Base-by-base conservation (phyloP, 768 basidiomycete species). In the Mycena sanguinolenta region DNA sequence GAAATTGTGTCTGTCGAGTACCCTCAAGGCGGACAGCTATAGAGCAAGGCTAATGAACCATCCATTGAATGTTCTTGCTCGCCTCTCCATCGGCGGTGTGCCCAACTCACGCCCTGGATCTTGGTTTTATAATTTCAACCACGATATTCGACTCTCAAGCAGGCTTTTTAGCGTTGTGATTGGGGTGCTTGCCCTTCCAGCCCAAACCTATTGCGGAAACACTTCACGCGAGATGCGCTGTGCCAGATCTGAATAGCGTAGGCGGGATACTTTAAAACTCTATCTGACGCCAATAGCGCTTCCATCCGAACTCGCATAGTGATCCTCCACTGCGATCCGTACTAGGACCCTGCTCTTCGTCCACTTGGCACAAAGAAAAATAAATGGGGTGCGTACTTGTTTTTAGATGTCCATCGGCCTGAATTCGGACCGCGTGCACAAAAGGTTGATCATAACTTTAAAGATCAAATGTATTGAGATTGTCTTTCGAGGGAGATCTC, bases 261-360 rank as follows among this genome's bases (percentile, higher is more conserved):
- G 38, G 32, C 55, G n/a, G n/a, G n/a, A 67, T 67, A 62, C 39
- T 39, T 49, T 62, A 67, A 58, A 67, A 67, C 42, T 34, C 19
- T 62, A 68, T 49, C 53, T 57, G 67, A 27, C 67, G 21, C 52
- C 17, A 5, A 12, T 28, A 46, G 52, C 25, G 44, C 36, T 54
- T 67, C 65, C 57, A 58, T 28, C 65, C 50, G 65, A 67, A 59
- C 25, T 13, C 19, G 32, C 42, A 39, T 16, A 58, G 46, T 46
- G 38, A 32, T 44, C 58, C 52, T 30, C 58, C 53, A 38, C 57
- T 8, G 52, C n/a, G n/a, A n/a, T n/a, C n/a, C n/a, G n/a, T n/a
- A n/a, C n/a, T n/a, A n/a, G n/a, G n/a, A n/a, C n/a, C n/a, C n/a
- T n/a, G n/a, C n/a, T n/a, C n/a, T n/a, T n/a, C n/a, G n/a, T n/a